Evolutionary conservation across 768 basidiomycete genomes (phyloP).

Genomic region (Tulasnella sp.): DNA sequence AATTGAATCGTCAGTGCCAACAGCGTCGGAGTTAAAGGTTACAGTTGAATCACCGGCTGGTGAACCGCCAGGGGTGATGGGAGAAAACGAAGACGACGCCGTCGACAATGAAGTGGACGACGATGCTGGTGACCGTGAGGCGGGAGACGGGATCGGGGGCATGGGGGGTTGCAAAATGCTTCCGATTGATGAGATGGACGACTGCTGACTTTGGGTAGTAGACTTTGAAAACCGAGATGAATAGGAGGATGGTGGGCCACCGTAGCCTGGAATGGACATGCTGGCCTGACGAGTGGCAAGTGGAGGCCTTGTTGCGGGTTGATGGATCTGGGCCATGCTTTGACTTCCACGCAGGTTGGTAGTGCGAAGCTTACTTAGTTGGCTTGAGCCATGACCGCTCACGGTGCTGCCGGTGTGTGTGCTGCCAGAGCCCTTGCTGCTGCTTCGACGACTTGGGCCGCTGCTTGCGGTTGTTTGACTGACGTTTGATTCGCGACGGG

Average conservation of each 20-base stretch:
- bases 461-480: constrained; percentile 5
- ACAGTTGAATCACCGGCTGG: background rate
- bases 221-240: background rate
- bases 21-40: background rate
- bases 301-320: background rate
- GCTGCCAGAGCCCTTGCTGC: background rate
- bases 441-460: background rate
- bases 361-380: background rate
- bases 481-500: constrained; percentile 7
- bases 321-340: constrained; percentile 11
- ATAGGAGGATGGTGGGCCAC: background rate
- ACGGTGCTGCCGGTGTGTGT: background rate
- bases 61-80: constrained; percentile 7
- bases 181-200: constrained; percentile 2
- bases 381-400: background rate
- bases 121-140: background rate
- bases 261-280: background rate
- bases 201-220: background rate
- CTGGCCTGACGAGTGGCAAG: background rate
- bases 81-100: constrained; percentile 1
- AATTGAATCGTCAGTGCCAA: background rate
- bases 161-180: background rate
- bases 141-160: background rate
- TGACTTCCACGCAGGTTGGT: constrained; percentile 9
- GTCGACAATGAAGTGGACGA: constrained; percentile 8